A percentile compares a stretch with the other conserved stretches of the same genome.
Conservation (phyloP, 345 rosid genomes). For the Acer campestre region DNA sequence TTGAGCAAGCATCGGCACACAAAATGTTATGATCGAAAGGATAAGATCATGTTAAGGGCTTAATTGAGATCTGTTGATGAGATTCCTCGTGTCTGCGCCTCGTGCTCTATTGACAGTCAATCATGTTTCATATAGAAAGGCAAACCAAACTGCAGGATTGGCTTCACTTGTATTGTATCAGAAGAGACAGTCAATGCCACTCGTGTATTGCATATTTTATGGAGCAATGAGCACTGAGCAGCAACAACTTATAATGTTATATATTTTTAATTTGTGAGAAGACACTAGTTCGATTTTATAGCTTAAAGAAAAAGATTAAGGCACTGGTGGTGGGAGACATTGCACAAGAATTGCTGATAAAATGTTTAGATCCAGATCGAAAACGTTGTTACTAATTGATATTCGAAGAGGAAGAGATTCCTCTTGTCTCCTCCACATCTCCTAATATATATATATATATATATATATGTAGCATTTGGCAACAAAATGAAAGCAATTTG, state of each 20-base stretch:
- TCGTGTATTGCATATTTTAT: background rate
- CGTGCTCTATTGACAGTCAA: background rate
- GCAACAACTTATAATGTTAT: background rate
- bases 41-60: background rate
- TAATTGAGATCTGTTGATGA: slow-evolving; percentile 3
- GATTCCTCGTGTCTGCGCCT: slow-evolving; percentile 18
- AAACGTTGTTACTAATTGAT: background rate
- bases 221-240: background rate
- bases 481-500: background rate
- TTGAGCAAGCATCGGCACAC: background rate
- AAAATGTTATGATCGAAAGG: background rate
- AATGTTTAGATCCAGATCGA: slow-evolving; percentile 13
- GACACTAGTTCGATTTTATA: background rate
- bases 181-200: background rate
- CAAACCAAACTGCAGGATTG: background rate
- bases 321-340: slow-evolving; percentile 11
- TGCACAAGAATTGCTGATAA: background rate
- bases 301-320: background rate
- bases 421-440: slow-evolving; percentile 19
- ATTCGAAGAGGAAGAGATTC: slow-evolving; percentile 14
- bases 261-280: background rate
- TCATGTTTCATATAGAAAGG: background rate
- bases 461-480: slow-evolving; percentile 7
- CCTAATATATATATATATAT: background rate
- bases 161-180: background rate